Base-by-base conservation (phyloP, 257 asterid species). In the Capsicum baccatum region DNA sequence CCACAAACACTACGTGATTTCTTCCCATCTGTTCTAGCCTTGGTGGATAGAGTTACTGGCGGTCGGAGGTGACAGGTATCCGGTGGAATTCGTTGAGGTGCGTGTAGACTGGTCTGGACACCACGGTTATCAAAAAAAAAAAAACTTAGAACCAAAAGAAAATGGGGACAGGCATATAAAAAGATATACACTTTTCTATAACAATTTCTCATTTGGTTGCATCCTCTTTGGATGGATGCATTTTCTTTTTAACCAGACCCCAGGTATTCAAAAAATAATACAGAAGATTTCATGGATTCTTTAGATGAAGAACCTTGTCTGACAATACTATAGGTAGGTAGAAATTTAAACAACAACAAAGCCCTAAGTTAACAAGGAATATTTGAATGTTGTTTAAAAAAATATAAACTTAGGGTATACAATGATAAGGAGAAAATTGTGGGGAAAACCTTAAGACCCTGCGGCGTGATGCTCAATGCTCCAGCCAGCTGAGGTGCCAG, bases 401-500 rank as follows among this genome's bases (percentile, higher is more conserved):
- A 76, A 81, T 68, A 86, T 70, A 69, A 83, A 83, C 48, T 44
- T 84, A 21, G 80, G 84, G 85, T 26, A 54, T 0, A 76, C 47
- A 76, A 54, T 21, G 4, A 80, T 10, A 83, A 26, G 81, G 62
- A 76, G 21, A 33, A 83, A 83, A 83, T 87, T 79, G 35, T 82
- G 54, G 47, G 87, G 82, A 91, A 83, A 79, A 97, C 99, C 98
- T 94, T 97, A 70, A 97, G 87, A 85, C 98, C 97, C 81, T 87
- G 85, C 3, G 91, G 87, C 79, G 95, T 90, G 83, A 97, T 91
- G 91, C 91, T 94, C 85, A 97, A 85, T 68, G 87, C 92, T 85
- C 99, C 99, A 90, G 96, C 92, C 88, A 97, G 89, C 88, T 97
- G 99, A 86, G 99, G 99, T 86, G 99, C 99, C 92, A 97, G 89